Evolutionary conservation across 2,329 filamentous ascomycete species (phyloP).

Genomic region (Exophiala aquamarina): DNA sequence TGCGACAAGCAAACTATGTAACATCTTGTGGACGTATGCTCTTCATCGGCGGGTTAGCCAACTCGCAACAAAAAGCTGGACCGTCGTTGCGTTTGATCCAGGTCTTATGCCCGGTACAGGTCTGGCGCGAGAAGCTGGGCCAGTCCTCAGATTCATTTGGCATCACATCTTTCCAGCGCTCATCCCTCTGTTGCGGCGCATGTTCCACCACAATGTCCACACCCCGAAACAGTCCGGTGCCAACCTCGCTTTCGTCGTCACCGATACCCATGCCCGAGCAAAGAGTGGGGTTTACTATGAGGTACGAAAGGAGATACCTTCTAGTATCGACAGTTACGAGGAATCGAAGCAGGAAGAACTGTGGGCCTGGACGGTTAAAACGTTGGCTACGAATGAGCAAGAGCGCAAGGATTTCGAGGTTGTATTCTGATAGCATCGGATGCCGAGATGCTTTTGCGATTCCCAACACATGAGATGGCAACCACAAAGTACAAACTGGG

Average conservation of each 20-base stretch:
- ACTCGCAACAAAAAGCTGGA: slow-evolving; percentile 33
- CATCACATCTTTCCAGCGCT: slow-evolving; percentile 36
- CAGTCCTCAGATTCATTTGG: slow-evolving; percentile 37
- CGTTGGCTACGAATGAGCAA: slow-evolving; percentile 29
- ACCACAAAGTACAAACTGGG: no score
- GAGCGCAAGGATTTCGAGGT: slow-evolving; percentile 30
- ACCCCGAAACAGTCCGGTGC: slow-evolving; percentile 40
- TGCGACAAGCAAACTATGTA: slow-evolving; percentile 47
- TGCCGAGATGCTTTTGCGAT: no score
- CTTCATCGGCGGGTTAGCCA: slow-evolving; percentile 39
- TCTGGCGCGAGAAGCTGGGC: slow-evolving; percentile 37
- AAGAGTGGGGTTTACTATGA: slow-evolving; percentile 48
- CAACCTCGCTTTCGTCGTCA: slow-evolving; percentile 43
- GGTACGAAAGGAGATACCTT: slow-evolving; percentile 39
- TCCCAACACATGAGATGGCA: no score
- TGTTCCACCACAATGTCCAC: slow-evolving; percentile 40
- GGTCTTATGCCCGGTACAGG: slow-evolving; percentile 52
- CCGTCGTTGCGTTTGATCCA: slow-evolving; percentile 47
- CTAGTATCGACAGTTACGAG: slow-evolving; percentile 46
- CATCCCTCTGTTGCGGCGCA: slow-evolving; percentile 37
- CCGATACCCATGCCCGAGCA: slow-evolving; percentile 33
- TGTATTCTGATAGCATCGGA: no score
- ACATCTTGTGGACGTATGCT: slow-evolving; percentile 51
- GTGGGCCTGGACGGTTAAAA: slow-evolving; percentile 49
- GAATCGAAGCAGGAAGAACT: slow-evolving; percentile 50